A percentile compares a stretch with the other conserved stretches of the same genome.
phyloP scores from a whole-genome alignment of 495 filamentous ascomycete genomes.

The Penicillium desertorum region DNA sequence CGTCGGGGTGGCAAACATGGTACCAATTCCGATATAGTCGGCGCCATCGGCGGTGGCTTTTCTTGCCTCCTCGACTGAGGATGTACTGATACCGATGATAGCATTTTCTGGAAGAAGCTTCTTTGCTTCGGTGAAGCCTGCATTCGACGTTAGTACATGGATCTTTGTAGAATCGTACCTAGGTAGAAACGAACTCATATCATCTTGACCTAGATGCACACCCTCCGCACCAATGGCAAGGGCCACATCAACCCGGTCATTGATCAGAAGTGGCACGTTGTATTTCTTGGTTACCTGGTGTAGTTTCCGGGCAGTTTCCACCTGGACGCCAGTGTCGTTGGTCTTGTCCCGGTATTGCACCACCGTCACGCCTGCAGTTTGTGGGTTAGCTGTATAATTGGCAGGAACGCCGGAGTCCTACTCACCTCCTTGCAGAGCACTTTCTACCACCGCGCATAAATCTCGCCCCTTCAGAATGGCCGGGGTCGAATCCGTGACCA shows the following conservation, averaged over 20 bases:
- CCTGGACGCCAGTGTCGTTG: conserved; percentile 69
- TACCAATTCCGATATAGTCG: conserved; percentile 86
- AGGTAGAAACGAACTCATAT: conserved; percentile 62
- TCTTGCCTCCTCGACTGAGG: conserved; percentile 63
- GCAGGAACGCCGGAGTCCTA: neutral
- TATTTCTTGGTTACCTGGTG: conserved; percentile 66
- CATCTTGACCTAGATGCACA: conserved; percentile 93
- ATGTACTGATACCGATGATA: conserved; percentile 72
- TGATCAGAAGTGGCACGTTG: conserved; percentile 82
- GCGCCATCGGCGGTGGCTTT: conserved; percentile 69
- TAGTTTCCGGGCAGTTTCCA: conserved; percentile 67
- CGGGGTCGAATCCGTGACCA: conserved; percentile 88
- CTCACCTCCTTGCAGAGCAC: conserved; percentile 69
- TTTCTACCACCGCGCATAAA: conserved; percentile 71
- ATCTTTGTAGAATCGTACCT: neutral
- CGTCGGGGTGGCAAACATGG: conserved; percentile 82
- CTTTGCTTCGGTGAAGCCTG: conserved; percentile 58
- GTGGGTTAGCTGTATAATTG: conserved; percentile 13
- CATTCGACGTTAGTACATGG: neutral
- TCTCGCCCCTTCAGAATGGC: conserved; percentile 71
- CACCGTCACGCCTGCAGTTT: conserved; percentile 64
- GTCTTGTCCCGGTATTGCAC: conserved; percentile 92
- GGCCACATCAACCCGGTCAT: conserved; percentile 93
- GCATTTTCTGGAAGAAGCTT: conserved; percentile 68
- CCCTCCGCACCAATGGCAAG: conserved; percentile 84